phyloP scores from a whole-genome alignment of 2,329 filamentous ascomycete genomes.

The Botryotinia calthae region DNA sequence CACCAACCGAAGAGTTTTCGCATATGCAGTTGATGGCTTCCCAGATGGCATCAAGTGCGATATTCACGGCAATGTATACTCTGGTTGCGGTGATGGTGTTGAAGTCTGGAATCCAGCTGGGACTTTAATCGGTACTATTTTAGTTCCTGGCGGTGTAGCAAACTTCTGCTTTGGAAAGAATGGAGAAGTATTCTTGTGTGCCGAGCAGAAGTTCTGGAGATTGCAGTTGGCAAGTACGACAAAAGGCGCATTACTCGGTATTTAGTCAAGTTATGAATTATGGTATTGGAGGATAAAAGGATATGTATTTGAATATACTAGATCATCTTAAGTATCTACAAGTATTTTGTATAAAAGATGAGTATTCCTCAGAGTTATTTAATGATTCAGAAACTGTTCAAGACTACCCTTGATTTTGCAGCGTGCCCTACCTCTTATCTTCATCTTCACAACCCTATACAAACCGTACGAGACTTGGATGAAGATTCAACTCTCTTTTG shows the following conservation, averaged over 20 bases:
- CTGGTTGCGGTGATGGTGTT: constrained; percentile 53
- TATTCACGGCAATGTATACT: constrained; percentile 53
- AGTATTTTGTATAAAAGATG: background rate
- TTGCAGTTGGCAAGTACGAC: constrained; percentile 26
- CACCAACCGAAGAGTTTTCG: constrained; percentile 46
- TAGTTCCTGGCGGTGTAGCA: constrained; percentile 30
- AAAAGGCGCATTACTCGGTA: constrained; percentile 26
- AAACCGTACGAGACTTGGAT: background rate
- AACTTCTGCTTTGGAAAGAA: constrained; percentile 37
- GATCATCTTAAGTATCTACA: background rate
- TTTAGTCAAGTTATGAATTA: background rate
- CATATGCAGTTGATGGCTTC: constrained; percentile 51
- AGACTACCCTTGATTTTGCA: too few species aligned
- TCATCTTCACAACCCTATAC: background rate
- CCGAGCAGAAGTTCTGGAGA: constrained; percentile 32
- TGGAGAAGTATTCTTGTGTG: constrained; percentile 34
- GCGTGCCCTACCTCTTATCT: background rate
- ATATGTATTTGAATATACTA: background rate
- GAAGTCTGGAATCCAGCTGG: constrained; percentile 53
- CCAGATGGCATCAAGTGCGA: constrained; percentile 61
- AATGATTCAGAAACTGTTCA: background rate
- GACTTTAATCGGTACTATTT: constrained; percentile 51
- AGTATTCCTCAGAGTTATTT: background rate
- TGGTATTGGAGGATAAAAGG: background rate
- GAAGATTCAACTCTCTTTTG: background rate